Percentiles rank a stretch among this genome's conserved stretches.
phyloP scores from a whole-genome alignment of 805 yeast genomes.

The Candida easanensis region DNA sequence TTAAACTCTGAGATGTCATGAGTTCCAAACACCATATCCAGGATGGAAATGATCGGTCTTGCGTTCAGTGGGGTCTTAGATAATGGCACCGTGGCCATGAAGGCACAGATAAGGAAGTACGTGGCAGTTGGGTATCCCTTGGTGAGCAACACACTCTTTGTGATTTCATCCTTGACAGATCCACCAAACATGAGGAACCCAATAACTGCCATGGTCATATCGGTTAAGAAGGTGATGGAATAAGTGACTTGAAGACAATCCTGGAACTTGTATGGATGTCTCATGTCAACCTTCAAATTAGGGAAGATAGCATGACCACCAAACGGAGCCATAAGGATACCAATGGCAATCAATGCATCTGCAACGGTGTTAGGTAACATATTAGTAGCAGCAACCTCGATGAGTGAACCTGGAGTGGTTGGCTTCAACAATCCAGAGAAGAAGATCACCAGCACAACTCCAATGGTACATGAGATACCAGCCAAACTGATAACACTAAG shows the following conservation, averaged over 20 bases:
- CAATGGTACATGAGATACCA: slow-evolving; percentile 70
- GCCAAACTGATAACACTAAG: slow-evolving; percentile 65
- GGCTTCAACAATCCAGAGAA: slow-evolving; percentile 62
- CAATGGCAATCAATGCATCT: slow-evolving; percentile 57
- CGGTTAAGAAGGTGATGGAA: slow-evolving; percentile 56
- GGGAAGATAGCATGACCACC: slow-evolving; percentile 86
- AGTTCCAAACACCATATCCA: slow-evolving; percentile 51
- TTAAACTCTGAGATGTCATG: slow-evolving; percentile 23
- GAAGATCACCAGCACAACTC: slow-evolving; percentile 57
- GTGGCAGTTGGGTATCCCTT: slow-evolving; percentile 66
- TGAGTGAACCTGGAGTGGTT: slow-evolving; percentile 70
- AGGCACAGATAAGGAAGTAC: slow-evolving; percentile 53
- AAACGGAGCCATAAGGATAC: slow-evolving; percentile 75
- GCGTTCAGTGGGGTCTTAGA: slow-evolving; percentile 84
- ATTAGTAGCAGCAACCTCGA: slow-evolving; percentile 61
- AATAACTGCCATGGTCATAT: slow-evolving; percentile 58
- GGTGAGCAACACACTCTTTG: slow-evolving; percentile 67
- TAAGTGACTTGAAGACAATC: slow-evolving; percentile 57
- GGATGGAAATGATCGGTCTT: slow-evolving; percentile 73
- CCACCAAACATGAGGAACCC: slow-evolving; percentile 84
- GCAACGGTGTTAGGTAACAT: slow-evolving; percentile 56
- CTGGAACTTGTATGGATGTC: slow-evolving; percentile 56
- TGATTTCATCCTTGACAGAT: slow-evolving; percentile 66
- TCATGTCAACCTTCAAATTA: slow-evolving; percentile 68
- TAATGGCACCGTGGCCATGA: slow-evolving; percentile 79